Evolutionary conservation across 2,329 filamentous ascomycete species (phyloP), one percentile per base, ranked within the genome.

Genomic region (Sporothrix pseudoabietina): DNA sequence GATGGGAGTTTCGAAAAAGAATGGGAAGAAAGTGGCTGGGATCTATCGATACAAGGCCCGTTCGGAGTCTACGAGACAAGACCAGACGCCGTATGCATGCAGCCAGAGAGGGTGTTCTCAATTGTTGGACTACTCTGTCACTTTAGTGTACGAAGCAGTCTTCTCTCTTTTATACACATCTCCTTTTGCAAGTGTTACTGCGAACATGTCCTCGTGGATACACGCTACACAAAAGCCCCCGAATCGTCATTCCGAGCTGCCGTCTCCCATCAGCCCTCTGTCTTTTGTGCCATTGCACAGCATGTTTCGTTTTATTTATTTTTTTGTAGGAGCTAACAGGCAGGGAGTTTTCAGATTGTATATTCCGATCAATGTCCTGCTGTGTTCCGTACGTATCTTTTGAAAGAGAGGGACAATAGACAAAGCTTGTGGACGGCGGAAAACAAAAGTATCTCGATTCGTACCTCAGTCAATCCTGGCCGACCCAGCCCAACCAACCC

Each of bases 1-100:
- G 3, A 32, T 6, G 26, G 30, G 54, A 8, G 10, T 10, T 30
- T 16, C 19, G 32, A 57, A 39, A 61, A 61, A 59, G 26, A 16
- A 54, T n/a, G 49, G n/a, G 16, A n/a, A n/a, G 7, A 61, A 61
- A 39, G 19, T 22, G 57, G 32, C 57, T 63, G 32, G 57, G 32
- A 61, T 61, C 57, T 61, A 39, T 63, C 32, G 57, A 63, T 22
- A 6, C n/a, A 63, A 39, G 32, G 14, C 19, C 12, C 30, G 16
- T 59, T 59, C 55, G 55, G 55, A 57, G 55, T 30, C 30, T 10
- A 14, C 57, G 57, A 61, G 32, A 61, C 54, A 32, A 19, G 54
- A 55, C 52, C n/a, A 55, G 52, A 55, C 52, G 12, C 52, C 52
- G 52, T 55, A 55, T 55, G 22, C 52, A 55, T 10, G 52, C 10